phyloP scores from a whole-genome alignment of 495 filamentous ascomycete species.

The Aspergillus asperescens region DNA sequence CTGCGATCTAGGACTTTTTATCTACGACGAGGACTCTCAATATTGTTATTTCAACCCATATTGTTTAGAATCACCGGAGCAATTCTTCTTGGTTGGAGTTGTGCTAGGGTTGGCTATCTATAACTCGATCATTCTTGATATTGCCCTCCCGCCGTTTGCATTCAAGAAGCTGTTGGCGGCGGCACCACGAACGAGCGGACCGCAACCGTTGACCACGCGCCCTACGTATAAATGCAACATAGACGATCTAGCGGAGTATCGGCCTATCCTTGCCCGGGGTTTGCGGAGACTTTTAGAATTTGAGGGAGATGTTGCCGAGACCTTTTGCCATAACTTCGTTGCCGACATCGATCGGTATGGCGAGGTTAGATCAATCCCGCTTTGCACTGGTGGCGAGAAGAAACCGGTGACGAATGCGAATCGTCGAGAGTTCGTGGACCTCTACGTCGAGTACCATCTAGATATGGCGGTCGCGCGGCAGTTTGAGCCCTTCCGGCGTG shows the following conservation, averaged over 20 bases:
- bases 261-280: constrained; percentile 70
- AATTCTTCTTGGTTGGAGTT: constrained; percentile 88
- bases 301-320: constrained; percentile 77
- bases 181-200: constrained; percentile 51
- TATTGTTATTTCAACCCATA: constrained; percentile 95
- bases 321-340: constrained; percentile 81
- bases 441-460: constrained; percentile 76
- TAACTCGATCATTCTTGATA: constrained; percentile 91
- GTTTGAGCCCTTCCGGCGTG: constrained; percentile 92
- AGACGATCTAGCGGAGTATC: constrained; percentile 80
- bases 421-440: constrained; percentile 79
- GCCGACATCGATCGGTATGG: constrained; percentile 76
- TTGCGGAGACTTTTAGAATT: constrained; percentile 73
- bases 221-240: constrained; percentile 66
- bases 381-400: constrained; percentile 70
- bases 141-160: constrained; percentile 85
- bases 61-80: constrained; percentile 88
- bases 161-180: constrained; percentile 83
- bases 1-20: constrained; percentile 62
- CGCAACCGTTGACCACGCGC: constrained; percentile 51
- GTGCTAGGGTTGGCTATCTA: constrained; percentile 90
- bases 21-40: constrained; percentile 90
- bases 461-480: constrained; percentile 75
- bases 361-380: constrained; percentile 54
- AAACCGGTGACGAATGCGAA: constrained; percentile 80